Percentiles rank a stretch among this genome's conserved stretches.
Evolutionary conservation across 108 stramenopile species (phyloP).

Genomic region (Nitzschia sp.): DNA sequence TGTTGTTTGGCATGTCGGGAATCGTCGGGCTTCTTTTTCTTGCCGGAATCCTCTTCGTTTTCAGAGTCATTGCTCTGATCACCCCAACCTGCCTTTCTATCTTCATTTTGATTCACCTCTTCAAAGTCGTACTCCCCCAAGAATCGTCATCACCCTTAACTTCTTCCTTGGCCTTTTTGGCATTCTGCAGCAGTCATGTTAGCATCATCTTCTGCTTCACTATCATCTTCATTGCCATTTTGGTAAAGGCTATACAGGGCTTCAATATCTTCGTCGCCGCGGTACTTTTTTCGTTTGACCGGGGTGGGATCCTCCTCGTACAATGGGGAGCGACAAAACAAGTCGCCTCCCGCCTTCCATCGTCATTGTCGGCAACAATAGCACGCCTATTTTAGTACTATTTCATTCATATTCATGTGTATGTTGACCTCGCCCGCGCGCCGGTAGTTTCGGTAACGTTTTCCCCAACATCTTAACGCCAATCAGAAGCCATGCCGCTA

Average conservation of each 20-base stretch:
- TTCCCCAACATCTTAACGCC: too few species aligned
- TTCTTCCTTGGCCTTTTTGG: slow-evolving; percentile 20
- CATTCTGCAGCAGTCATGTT: slow-evolving; percentile 83
- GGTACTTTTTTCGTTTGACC: slow-evolving; percentile 67
- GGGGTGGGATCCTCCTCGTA: slow-evolving; percentile 32
- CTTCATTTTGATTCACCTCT: slow-evolving; percentile 28
- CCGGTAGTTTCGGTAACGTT: too few species aligned
- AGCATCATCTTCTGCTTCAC: slow-evolving; percentile 56
- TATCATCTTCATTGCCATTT: slow-evolving; percentile 42
- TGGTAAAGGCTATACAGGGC: slow-evolving; percentile 76
- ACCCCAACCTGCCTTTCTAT: slow-evolving; percentile 38
- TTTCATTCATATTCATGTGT: too few species aligned
- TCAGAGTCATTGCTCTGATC: slow-evolving; percentile 26
- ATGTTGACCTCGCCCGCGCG: too few species aligned
- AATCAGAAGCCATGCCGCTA: too few species aligned
- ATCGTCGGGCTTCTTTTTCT: slow-evolving; percentile 10
- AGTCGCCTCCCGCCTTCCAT: slow-evolving; percentile 43
- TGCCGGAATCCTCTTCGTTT: slow-evolving; percentile 22
- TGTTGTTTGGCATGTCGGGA: slow-evolving; percentile 52
- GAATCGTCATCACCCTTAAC: slow-evolving; percentile 67
- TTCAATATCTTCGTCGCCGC: slow-evolving; percentile 85
- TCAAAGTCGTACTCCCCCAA: slow-evolving; percentile 86
- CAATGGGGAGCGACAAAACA: too few species aligned
- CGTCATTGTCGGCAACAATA: slow-evolving; percentile 64
- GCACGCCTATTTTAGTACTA: too few species aligned